These are phyloP conservation scores for Peterozyma xylosa DNA, from an alignment of 805 yeast species.

Conservation along the genomic window DNA sequence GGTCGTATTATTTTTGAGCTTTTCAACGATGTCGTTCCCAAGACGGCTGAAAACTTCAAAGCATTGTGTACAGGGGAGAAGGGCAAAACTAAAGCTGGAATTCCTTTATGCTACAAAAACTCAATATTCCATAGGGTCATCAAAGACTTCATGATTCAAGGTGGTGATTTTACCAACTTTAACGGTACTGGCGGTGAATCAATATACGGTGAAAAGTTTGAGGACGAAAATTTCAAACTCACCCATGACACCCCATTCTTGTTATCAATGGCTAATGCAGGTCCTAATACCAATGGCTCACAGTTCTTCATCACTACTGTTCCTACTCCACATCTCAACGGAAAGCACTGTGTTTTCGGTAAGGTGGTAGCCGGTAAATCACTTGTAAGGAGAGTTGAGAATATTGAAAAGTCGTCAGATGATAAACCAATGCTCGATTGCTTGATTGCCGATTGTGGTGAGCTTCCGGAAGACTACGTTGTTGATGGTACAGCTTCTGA, in stretches of 20 bases:
- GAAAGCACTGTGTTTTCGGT: conserved; percentile 96
- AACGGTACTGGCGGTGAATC: conserved; percentile 75
- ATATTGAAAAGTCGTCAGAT: conserved; percentile 49
- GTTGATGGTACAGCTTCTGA: conserved; percentile 39
- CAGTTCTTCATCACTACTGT: conserved; percentile 93
- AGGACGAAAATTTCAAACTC: conserved; percentile 78
- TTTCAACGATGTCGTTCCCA: conserved; percentile 68
- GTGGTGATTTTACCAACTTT: conserved; percentile 76
- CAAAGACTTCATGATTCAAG: conserved; percentile 85
- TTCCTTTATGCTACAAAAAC: conserved; percentile 68
- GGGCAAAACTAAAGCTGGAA: conserved; percentile 55
- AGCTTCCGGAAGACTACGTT: conserved; percentile 51
- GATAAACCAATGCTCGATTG: conserved; percentile 74
- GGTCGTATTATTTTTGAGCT: conserved; percentile 81
- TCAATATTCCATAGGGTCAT: conserved; percentile 93
- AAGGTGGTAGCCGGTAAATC: conserved; percentile 78
- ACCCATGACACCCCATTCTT: conserved; percentile 81
- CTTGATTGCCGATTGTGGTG: conserved; percentile 73
- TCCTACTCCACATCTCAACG: conserved; percentile 89
- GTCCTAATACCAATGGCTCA: conserved; percentile 92
- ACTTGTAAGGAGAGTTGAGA: conserved; percentile 71
- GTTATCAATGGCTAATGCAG: conserved; percentile 95
- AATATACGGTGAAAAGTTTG: conserved; percentile 78
- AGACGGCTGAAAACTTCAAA: conserved; percentile 84
- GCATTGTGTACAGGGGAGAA: conserved; percentile 87